Conservation (phyloP, 2,329 filamentous ascomycete species). For the Dactylonectria macrodidyma region DNA sequence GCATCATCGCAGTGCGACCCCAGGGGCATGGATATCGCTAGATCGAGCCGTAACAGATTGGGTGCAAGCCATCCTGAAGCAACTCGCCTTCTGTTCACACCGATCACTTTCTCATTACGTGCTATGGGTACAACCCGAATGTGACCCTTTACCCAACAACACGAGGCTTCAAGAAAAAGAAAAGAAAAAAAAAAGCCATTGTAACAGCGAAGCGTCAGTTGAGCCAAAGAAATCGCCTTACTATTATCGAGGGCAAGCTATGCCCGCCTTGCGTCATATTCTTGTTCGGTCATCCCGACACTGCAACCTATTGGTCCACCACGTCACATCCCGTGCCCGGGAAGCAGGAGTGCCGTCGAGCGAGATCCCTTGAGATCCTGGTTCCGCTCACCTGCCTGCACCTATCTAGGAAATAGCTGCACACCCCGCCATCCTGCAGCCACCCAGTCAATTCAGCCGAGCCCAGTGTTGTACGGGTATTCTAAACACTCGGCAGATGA, state of each 20-base stretch:
- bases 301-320: conserved; percentile 36
- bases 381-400: conserved; percentile 18
- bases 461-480: conserved; percentile 17
- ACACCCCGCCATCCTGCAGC: conserved; percentile 26
- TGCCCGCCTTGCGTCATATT: conserved; percentile 23
- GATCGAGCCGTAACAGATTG: conserved; percentile 15
- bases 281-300: conserved; percentile 41
- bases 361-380: conserved; percentile 42
- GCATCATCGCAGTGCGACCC: conserved; percentile 16
- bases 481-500: conserved; percentile 26
- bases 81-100: neutral
- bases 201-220: conserved; percentile 15
- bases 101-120: conserved; percentile 4
- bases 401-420: conserved; percentile 1
- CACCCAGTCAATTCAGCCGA: conserved; percentile 19
- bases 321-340: conserved; percentile 38
- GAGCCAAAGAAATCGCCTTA: conserved; percentile 22
- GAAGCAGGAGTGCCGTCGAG: conserved; percentile 39
- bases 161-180: conserved; percentile 8
- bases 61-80: conserved; percentile 4
- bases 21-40: conserved; percentile 15
- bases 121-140: neutral
- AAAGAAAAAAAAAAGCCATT: conserved; percentile 18
- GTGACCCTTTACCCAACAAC: neutral
- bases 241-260: conserved; percentile 13